Evolutionary conservation across 208 protist genomes (phyloP), one percentile per base, ranked within the genome.

Genomic region (Crithidia sp.): DNA sequence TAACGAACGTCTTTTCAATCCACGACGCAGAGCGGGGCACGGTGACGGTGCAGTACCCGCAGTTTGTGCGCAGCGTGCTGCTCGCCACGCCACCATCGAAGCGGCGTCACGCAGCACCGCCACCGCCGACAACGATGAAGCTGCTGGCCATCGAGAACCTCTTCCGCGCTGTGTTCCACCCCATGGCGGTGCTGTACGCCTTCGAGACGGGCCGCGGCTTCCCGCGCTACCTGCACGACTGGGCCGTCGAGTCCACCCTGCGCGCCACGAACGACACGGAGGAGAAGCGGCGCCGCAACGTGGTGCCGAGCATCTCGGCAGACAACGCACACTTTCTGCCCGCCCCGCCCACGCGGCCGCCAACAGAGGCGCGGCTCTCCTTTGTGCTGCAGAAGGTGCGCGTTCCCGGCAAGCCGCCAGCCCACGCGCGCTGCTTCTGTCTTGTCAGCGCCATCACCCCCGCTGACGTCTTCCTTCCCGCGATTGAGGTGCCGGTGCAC

Each of bases 201-300:
- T 90, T 83, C 52, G 76, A 73, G 50, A 58, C 39, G 2, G 75
- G 77, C 45, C 69, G 69, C 0, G 67, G 71, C 40, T 49, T 86
- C 8, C 57, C 67, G 5, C 74, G 72, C 28, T 87, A 85, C 54
- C n/a, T 74, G 41, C 67, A 71, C n/a, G 57, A 65, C 47, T 76
- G 67, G 53, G 75, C 79, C 7, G 37, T 84, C 5, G 83, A 91
- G 61, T 91, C 87, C 16, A 82, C 82, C 2, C 65, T 91, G 49
- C 70, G 82, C 59, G 40, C 73, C 14, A 90, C 88, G 17, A 76
- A 78, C 19, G 79, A 92, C 74, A 77, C 77, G 6, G 82, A 82
- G 64, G 82, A 89, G 71, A 89, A 89, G 77, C 76, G 82, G 12
- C 70, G 81, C 17, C 86, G 86, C 39, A 89, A 91, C 62, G 81